Evolutionary conservation across 192 early-diverging fungal species (phyloP).

Genomic region (Umbelopsis ramanniana): DNA sequence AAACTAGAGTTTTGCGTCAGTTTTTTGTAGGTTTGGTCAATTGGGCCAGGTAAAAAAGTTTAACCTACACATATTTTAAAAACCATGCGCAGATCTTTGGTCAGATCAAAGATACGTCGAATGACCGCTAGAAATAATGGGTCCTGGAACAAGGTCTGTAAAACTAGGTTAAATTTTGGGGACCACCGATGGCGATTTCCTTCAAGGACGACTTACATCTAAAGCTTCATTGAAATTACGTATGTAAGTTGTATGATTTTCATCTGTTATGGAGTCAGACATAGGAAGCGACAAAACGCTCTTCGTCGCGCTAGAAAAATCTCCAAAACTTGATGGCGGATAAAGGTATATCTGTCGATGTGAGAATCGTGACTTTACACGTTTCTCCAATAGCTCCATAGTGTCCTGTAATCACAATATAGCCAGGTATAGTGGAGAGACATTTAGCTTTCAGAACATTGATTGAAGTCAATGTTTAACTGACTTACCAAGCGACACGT

Average conservation of each 20-base stretch:
- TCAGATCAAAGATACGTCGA: slow-evolving; percentile 60
- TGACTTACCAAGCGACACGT: slow-evolving; percentile 69
- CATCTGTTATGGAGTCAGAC: slow-evolving; percentile 18
- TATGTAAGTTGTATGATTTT: slow-evolving; percentile 38
- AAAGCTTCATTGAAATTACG: slow-evolving; percentile 56
- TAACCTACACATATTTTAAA: slow-evolving; percentile 56
- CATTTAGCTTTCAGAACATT: no score
- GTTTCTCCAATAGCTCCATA: slow-evolving; percentile 87
- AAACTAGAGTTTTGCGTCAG: slow-evolving; percentile 37
- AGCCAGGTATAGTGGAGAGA: no score
- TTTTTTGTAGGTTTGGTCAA: not conserved
- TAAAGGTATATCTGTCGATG: slow-evolving; percentile 81
- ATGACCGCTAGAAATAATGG: slow-evolving; percentile 45
- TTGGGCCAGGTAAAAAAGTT: not conserved
- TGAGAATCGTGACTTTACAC: slow-evolving; percentile 94
- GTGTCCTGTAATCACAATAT: slow-evolving; percentile 61
- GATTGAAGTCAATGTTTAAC: no score
- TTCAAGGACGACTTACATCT: slow-evolving; percentile 36
- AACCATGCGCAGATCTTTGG: slow-evolving; percentile 60
- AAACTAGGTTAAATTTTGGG: not conserved
- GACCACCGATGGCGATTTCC: not conserved
- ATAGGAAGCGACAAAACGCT: slow-evolving; percentile 48
- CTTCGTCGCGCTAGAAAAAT: slow-evolving; percentile 62
- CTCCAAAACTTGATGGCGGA: slow-evolving; percentile 55
- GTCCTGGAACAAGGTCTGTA: slow-evolving; percentile 52